These are phyloP conservation scores for Termitomyces sp. DNA, from an alignment of 768 basidiomycete species.

Conservation along the genomic window DNA sequence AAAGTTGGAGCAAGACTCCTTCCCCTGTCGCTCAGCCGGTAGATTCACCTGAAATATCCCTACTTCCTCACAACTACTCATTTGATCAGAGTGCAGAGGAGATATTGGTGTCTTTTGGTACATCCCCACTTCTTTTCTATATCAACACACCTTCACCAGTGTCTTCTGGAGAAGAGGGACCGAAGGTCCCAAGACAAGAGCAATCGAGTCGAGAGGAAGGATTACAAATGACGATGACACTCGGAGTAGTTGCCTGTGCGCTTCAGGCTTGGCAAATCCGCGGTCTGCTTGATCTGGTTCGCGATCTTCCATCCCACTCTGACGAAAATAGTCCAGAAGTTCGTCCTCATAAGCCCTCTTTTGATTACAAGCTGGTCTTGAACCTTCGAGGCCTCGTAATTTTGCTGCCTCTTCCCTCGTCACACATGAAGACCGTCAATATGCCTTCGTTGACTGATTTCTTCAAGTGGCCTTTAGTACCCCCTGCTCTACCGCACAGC, in stretches of 20 bases:
- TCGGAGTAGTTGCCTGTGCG: conserved; percentile 54
- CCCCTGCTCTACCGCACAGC: conserved; percentile 44
- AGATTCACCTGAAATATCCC: conserved; percentile 3
- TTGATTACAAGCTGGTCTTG: neutral
- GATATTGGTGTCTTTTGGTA: conserved; percentile 57
- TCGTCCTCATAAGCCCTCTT: neutral
- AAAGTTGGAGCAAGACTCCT: conserved; percentile 12
- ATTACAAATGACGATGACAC: conserved; percentile 36
- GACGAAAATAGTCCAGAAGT: neutral
- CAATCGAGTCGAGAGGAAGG: conserved; percentile 23
- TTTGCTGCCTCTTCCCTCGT: conserved; percentile 42
- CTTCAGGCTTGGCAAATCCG: conserved; percentile 56
- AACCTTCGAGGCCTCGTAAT: conserved; percentile 40
- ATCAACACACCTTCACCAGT: conserved; percentile 44
- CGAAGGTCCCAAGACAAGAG: conserved; percentile 3
- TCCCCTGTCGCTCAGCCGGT: conserved; percentile 10
- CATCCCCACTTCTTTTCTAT: conserved; percentile 56
- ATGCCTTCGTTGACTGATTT: conserved; percentile 29
- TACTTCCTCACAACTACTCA: conserved; percentile 1
- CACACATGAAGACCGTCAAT: conserved; percentile 13
- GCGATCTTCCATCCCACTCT: conserved; percentile 27
- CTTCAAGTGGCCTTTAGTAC: conserved; percentile 58
- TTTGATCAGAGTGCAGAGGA: conserved; percentile 32
- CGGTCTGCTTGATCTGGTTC: conserved; percentile 40
- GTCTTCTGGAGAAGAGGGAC: neutral